Evolutionary conservation across 306 rosid species (phyloP).

Genomic region (Vicia sativa): DNA sequence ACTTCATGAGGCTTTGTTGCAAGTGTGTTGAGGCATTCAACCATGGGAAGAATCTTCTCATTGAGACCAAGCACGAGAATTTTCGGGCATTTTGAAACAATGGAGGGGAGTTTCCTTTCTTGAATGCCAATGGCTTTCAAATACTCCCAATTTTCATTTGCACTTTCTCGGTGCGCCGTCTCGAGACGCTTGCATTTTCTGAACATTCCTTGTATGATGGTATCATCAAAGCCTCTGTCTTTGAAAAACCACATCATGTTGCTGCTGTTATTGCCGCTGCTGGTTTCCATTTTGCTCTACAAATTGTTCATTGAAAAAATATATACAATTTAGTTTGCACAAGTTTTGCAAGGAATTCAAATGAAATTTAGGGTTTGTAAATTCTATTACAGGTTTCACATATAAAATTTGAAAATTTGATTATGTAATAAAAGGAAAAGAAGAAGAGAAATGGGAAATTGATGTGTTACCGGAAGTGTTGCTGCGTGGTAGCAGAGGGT

Average conservation of each 20-base stretch:
- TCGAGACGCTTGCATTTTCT: constrained; percentile 78
- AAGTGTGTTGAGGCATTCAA: constrained; percentile 74
- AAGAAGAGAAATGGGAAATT: not conserved
- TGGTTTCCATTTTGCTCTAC: constrained; percentile 47
- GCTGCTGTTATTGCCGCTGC: constrained; percentile 54
- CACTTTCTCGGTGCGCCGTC: constrained; percentile 57
- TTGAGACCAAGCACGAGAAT: constrained; percentile 69
- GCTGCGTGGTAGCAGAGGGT: not conserved
- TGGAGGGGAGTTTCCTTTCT: constrained; percentile 80
- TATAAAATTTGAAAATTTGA: not conserved
- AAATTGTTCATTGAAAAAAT: not conserved
- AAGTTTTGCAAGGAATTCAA: too few relatives aligned
- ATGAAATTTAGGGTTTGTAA: too few relatives aligned
- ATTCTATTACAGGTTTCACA: too few relatives aligned
- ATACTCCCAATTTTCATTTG: constrained; percentile 84
- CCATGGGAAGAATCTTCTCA: constrained; percentile 84
- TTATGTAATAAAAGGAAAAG: not conserved
- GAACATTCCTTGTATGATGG: constrained; percentile 65
- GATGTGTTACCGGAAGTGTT: constrained; percentile 15
- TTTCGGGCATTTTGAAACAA: constrained; percentile 88
- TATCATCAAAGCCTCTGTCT: constrained; percentile 88
- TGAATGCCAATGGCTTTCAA: constrained; percentile 74
- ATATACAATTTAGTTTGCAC: constrained; percentile 23
- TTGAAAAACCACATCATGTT: constrained; percentile 89
- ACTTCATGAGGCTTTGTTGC: constrained; percentile 75